A percentile compares a stretch with the other conserved stretches of the same genome.
These are phyloP conservation scores for Nemania abortiva DNA, from an alignment of 2,329 filamentous ascomycete genomes.

Conservation along the genomic window DNA sequence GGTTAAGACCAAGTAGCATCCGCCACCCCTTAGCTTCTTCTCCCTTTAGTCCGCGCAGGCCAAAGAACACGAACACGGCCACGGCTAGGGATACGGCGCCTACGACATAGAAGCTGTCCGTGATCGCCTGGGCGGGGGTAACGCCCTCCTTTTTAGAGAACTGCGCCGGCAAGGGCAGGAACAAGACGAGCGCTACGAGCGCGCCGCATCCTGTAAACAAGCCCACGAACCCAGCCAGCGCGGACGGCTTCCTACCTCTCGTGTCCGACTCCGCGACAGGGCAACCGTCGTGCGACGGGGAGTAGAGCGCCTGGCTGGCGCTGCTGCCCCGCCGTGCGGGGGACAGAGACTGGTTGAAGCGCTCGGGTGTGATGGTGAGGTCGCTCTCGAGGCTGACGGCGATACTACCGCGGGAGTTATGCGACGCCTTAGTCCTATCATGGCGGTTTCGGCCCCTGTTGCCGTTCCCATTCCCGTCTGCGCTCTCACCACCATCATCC, in stretches of 20 bases:
- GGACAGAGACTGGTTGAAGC: conserved; percentile 59
- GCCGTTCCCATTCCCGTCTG: background rate
- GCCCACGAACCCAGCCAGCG: conserved; percentile 88
- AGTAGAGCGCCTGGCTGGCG: conserved; percentile 40
- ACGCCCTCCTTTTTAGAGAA: conserved; percentile 79
- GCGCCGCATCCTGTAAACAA: conserved; percentile 94
- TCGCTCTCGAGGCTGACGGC: conserved; percentile 79
- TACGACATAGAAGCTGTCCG: conserved; percentile 89
- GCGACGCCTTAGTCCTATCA: conserved; percentile 53
- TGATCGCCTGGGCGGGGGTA: conserved; percentile 79
- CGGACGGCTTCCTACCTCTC: conserved; percentile 60
- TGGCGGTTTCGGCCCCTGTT: conserved; percentile 22
- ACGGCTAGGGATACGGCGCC: conserved; percentile 78
- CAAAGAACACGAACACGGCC: conserved; percentile 80
- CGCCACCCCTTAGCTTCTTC: conserved; percentile 83
- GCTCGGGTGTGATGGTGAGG: conserved; percentile 78
- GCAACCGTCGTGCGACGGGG: conserved; percentile 28
- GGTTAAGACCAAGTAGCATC: conserved; percentile 62
- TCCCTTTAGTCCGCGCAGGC: conserved; percentile 75
- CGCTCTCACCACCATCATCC: conserved; percentile 25
- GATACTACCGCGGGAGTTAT: conserved; percentile 66
- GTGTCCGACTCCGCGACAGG: conserved; percentile 33
- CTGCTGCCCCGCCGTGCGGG: conserved; percentile 33
- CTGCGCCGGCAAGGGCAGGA: conserved; percentile 86
- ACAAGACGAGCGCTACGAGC: conserved; percentile 82